Percentiles rank a stretch among this genome's conserved stretches.
phyloP scores from a whole-genome alignment of 2,329 filamentous ascomycete species.

The Pseudocercospora fuligena region DNA sequence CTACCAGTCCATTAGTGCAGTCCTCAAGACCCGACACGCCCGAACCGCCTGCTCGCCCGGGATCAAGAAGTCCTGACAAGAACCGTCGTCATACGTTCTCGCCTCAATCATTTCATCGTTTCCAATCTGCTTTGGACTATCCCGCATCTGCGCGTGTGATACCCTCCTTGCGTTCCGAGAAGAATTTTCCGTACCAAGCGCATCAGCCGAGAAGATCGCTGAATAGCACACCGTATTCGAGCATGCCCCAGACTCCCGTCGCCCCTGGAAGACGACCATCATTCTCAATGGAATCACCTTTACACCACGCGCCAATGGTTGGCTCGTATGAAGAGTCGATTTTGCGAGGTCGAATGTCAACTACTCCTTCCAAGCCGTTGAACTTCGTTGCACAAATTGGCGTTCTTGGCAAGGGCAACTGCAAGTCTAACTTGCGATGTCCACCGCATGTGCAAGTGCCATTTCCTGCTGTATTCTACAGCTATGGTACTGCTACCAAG shows the following conservation, averaged over 20 bases:
- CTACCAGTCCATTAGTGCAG: slow-evolving; percentile 90
- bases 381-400: slow-evolving; percentile 96
- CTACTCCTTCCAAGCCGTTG: slow-evolving; percentile 86
- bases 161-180: slow-evolving; percentile 62
- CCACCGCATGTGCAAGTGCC: slow-evolving; percentile 88
- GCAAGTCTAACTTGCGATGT: slow-evolving; percentile 82
- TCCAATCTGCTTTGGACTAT: slow-evolving; percentile 49
- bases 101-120: slow-evolving; percentile 61
- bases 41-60: slow-evolving; percentile 40
- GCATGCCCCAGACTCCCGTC: slow-evolving; percentile 51
- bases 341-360: slow-evolving; percentile 92
- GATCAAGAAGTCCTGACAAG: slow-evolving; percentile 51
- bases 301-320: slow-evolving; percentile 93
- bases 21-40: slow-evolving; percentile 40
- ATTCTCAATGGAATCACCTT: slow-evolving; percentile 71
- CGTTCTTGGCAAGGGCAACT: slow-evolving; percentile 85
- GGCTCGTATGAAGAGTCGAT: slow-evolving; percentile 98
- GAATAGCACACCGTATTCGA: slow-evolving; percentile 57
- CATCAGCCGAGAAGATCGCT: slow-evolving; percentile 79
- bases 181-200: slow-evolving; percentile 70
- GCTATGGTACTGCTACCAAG: slow-evolving; percentile 72
- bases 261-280: slow-evolving; percentile 69
- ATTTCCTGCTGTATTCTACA: slow-evolving; percentile 96
- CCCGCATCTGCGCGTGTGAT: slow-evolving; percentile 40
- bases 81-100: slow-evolving; percentile 75